Evolutionary conservation across 176 grass and related monocot species (phyloP), one percentile per base, ranked within the genome.

Genomic region (Cenchrus fungigraminus): DNA sequence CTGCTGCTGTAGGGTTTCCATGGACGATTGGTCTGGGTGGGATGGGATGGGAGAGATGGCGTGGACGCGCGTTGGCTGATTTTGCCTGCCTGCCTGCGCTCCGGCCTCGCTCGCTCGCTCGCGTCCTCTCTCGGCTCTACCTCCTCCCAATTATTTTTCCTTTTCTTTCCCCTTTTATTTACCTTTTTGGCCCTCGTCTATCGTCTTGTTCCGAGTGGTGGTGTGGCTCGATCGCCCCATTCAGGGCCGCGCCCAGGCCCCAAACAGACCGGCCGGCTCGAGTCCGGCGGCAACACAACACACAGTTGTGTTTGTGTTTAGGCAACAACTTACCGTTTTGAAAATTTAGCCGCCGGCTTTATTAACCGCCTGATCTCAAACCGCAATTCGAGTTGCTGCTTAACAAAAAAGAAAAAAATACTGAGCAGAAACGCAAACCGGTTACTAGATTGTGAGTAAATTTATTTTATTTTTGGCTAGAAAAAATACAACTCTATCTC

Each of bases 1-100:
- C 58, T 40, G 6, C 6, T 17, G 51, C 1, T 53, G 76, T 49
- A 71, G 51, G 68, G 51, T 74, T 75, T 68, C 60, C 74, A 74
- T 87, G 68, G 75, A n/a, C 28, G 49, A 79, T 90, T 79, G 84
- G 74, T 78, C 2, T 60, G 37, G 61, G 76, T 64, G 20, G 50
- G 45, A 46, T 46, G 45, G 45, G 45, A 46, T 9, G 45, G 45
- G 49, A 56, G 54, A 40, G 58, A 67, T 73, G 57, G 77, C 20
- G n/a, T 79, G 74, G 67, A 73, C 28, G 34, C 19, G 69, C 69
- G 70, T 74, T 57, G 84, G 50, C 50, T 83, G 59, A 78, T 82
- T 86, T 65, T 2, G 57, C 79, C 50, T 71, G 28, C 28, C 14
- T 49, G 47, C 0, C 3, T 29, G 0, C 49, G 49, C 49, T 11